phyloP scores from a whole-genome alignment of 768 basidiomycete genomes.

The Kondoa malvinella region DNA sequence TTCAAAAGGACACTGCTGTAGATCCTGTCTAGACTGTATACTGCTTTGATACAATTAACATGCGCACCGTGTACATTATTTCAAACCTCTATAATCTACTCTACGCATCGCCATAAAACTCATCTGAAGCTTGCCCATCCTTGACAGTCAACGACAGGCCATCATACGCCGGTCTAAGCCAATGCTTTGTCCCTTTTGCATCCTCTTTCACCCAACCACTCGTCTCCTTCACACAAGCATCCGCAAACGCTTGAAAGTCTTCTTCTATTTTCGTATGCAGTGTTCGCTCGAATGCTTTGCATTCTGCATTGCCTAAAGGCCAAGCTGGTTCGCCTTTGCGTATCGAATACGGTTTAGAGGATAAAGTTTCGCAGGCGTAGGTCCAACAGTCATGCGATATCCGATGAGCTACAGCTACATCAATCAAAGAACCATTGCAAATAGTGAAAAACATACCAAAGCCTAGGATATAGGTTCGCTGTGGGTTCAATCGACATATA shows the following conservation, averaged over 20 bases:
- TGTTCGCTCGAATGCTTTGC: conserved; percentile 3
- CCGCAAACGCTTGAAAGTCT: conserved; percentile 8
- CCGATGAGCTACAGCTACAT: conserved; percentile 4
- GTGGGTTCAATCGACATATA: conserved; percentile 5
- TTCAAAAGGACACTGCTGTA: background rate
- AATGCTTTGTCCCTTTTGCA: conserved; percentile 10
- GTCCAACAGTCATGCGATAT: background rate
- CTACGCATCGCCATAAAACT: background rate
- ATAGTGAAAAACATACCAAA: conserved; percentile 6
- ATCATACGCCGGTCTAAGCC: conserved; percentile 15
- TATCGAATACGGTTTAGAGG: background rate
- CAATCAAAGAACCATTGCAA: background rate
- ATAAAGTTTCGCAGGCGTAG: conserved; percentile 3
- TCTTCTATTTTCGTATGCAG: conserved; percentile 9
- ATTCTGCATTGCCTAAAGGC: conserved; percentile 5
- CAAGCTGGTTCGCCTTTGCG: conserved; percentile 5
- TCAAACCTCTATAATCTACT: background rate
- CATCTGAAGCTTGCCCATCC: background rate
- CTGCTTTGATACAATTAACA: too few relatives aligned
- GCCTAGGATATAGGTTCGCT: conserved; percentile 12
- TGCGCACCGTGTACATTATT: background rate
- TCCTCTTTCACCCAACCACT: conserved; percentile 10
- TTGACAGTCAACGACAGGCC: background rate
- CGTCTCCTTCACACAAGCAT: conserved; percentile 10
- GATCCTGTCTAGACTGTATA: too few relatives aligned